Base-by-base conservation (phyloP, 148 eudicot genomes). In the Heliamphora exappendiculata region DNA sequence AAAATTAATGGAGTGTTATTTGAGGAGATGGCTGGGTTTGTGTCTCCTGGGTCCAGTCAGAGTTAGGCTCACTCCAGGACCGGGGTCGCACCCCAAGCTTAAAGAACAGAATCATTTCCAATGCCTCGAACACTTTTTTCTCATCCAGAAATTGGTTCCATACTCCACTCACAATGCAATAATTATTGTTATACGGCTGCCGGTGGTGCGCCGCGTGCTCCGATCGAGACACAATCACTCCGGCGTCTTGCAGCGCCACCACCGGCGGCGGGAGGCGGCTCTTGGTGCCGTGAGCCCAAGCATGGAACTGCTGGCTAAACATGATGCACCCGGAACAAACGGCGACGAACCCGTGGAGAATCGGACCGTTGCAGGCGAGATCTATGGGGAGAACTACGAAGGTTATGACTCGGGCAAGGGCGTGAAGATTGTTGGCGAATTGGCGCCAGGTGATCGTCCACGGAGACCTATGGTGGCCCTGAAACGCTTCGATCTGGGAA, bases 271-370 rank as follows among this genome's bases (percentile, higher is more conserved):
- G 97, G 17, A 92, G 81, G 69, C 87, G 89, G 82, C 94, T 89
- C 81, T 88, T 92, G 1, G 96, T 91, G 26, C 82, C 57, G 51
- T 95, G 99, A 8, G 97, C 88, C 99, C 99, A 95, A 0, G 97
- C 86, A 59, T 95, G 99, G 29, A 93, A 89, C 78, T 93, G 96
- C 63, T 89, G 97, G 85, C 99, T 93, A 74, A 95, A 92, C 97
- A 95, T 87, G 31, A 95, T 85, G 55, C 90, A 92, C 3, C 96
- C 96, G 3, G 96, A 75, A 50, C 81, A 93, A 22, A 80, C 59
- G 0, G 86, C 86, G 2, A 89, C 83, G 7, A 95, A 95, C 5
- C 86, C 96, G 0, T 86, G 81, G 14, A 85, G 67, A 1, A 63
- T 77, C 2, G 97, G 90, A 34, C 89, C 91, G 4, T 84, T 37